A percentile compares a stretch with the other conserved stretches of the same genome.
phyloP scores from a whole-genome alignment of 164 flowering plant genomes.

The Vitis rupestris region DNA sequence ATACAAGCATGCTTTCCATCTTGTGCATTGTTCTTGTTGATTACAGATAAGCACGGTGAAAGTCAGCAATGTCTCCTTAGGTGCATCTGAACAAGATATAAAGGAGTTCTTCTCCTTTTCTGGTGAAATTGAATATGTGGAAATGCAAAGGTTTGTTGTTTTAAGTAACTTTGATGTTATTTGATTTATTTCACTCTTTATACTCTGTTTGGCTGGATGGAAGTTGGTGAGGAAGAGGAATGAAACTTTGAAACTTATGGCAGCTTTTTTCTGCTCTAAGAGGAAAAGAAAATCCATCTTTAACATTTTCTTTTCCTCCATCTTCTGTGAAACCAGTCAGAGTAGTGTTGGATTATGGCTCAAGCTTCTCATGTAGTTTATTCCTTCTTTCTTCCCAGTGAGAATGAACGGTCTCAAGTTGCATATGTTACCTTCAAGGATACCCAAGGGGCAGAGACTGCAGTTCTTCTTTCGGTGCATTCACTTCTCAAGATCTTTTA shows the following conservation, averaged over 20 bases:
- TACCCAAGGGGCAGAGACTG: slow-evolving; percentile 78
- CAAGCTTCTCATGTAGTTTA: no score
- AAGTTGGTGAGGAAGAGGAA: background rate
- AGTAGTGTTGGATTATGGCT: background rate
- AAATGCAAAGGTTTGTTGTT: slow-evolving; percentile 51
- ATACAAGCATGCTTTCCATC: background rate
- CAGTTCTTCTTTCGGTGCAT: slow-evolving; percentile 73
- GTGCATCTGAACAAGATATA: slow-evolving; percentile 69
- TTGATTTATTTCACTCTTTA: background rate
- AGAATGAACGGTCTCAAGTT: slow-evolving; percentile 62
- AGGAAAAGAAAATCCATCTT: no score
- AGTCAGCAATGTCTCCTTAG: slow-evolving; percentile 72
- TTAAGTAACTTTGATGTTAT: background rate
- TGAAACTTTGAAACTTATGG: background rate
- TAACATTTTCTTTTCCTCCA: background rate
- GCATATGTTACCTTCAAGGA: slow-evolving; percentile 84
- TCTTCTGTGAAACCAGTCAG: background rate
- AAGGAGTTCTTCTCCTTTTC: slow-evolving; percentile 87
- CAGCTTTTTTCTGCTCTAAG: background rate
- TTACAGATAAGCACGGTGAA: slow-evolving; percentile 63
- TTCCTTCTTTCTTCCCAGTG: slow-evolving; percentile 35
- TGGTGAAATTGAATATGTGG: slow-evolving; percentile 69
- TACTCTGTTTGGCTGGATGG: background rate
- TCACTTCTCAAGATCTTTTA: slow-evolving; percentile 13
- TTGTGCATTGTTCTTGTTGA: slow-evolving; percentile 1